Conservation (phyloP, 768 basidiomycete species). For the Mycena olivaceomarginata region DNA sequence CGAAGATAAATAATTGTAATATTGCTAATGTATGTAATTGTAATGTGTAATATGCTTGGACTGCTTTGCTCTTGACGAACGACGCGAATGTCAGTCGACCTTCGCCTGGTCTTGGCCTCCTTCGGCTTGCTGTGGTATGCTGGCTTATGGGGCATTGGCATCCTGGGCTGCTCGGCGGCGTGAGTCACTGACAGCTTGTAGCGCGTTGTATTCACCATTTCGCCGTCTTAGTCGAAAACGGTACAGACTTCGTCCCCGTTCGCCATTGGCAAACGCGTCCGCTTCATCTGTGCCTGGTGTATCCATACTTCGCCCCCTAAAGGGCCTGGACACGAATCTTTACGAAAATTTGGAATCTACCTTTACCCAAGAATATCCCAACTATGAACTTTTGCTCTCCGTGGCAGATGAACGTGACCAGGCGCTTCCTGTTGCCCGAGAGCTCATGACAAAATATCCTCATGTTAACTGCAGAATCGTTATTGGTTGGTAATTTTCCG, state of each 20-base stretch:
- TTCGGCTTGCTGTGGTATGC: slow-evolving; percentile 77
- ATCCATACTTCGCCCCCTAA: slow-evolving; percentile 94
- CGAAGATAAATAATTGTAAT: too few relatives aligned
- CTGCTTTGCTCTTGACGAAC: neutral
- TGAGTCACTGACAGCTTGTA: slow-evolving; percentile 60
- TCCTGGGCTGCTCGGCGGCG: slow-evolving; percentile 84
- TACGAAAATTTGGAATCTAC: slow-evolving; percentile 97
- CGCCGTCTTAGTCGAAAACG: slow-evolving; percentile 76
- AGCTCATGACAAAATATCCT: slow-evolving; percentile 88
- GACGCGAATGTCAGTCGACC: slow-evolving; percentile 17
- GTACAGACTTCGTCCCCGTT: slow-evolving; percentile 81
- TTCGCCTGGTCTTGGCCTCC: slow-evolving; percentile 55
- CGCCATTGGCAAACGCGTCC: slow-evolving; percentile 72
- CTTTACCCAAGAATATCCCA: slow-evolving; percentile 93
- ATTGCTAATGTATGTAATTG: too few relatives aligned
- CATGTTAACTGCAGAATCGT: slow-evolving; percentile 82
- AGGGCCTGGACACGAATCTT: slow-evolving; percentile 96
- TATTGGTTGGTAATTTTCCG: slow-evolving; percentile 73
- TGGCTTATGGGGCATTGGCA: slow-evolving; percentile 76
- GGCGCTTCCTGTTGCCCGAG: slow-evolving; percentile 88
- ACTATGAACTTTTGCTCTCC: slow-evolving; percentile 93
- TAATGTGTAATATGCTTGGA: neutral
- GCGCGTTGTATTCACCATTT: slow-evolving; percentile 6
- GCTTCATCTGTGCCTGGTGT: slow-evolving; percentile 84
- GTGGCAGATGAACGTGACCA: slow-evolving; percentile 94